Percentiles rank a stretch among this genome's conserved stretches.
phyloP scores from a whole-genome alignment of 2,329 filamentous ascomycete genomes.

The Corynespora cassiicola region DNA sequence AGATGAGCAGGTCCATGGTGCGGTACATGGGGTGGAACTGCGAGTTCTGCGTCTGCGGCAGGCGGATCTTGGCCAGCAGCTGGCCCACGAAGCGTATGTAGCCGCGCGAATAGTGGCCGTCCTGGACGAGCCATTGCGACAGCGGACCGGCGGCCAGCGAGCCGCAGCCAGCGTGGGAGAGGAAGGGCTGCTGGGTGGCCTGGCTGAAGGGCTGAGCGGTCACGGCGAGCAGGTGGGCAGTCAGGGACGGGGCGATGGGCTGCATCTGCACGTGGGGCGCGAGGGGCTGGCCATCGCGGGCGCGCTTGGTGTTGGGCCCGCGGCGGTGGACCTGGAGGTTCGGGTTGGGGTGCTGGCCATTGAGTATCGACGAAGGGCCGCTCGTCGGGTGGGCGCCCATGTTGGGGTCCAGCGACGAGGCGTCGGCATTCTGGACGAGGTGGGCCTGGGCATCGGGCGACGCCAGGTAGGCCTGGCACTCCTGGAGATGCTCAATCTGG shows the following conservation, averaged over 20 bases:
- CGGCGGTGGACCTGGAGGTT: constrained; percentile 54
- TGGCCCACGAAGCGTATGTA: constrained; percentile 72
- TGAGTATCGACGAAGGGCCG: constrained; percentile 46
- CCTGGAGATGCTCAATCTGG: constrained; percentile 57
- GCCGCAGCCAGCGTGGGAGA: constrained; percentile 69
- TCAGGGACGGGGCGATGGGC: constrained; percentile 57
- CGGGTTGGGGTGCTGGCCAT: constrained; percentile 55
- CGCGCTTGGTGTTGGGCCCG: constrained; percentile 49
- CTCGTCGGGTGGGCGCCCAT: too few relatives aligned
- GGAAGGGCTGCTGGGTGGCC: constrained; percentile 72
- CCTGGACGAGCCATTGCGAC: constrained; percentile 73
- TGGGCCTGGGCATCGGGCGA: constrained; percentile 52
- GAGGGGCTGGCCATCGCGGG: constrained; percentile 45
- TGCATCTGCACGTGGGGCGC: constrained; percentile 33
- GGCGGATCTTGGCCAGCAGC: constrained; percentile 67
- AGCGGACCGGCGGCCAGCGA: constrained; percentile 63
- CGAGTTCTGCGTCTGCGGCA: constrained; percentile 55
- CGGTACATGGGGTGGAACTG: constrained; percentile 59
- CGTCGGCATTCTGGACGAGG: constrained; percentile 26
- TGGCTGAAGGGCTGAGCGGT: constrained; percentile 55
- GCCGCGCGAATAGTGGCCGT: constrained; percentile 73
- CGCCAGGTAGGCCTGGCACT: constrained; percentile 52
- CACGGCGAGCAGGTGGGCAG: constrained; percentile 61
- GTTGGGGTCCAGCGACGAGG: constrained; percentile 17
- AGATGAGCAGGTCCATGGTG: constrained; percentile 68